Base-by-base conservation (phyloP, 768 basidiomycete genomes). In the Clavaria fumosa region DNA sequence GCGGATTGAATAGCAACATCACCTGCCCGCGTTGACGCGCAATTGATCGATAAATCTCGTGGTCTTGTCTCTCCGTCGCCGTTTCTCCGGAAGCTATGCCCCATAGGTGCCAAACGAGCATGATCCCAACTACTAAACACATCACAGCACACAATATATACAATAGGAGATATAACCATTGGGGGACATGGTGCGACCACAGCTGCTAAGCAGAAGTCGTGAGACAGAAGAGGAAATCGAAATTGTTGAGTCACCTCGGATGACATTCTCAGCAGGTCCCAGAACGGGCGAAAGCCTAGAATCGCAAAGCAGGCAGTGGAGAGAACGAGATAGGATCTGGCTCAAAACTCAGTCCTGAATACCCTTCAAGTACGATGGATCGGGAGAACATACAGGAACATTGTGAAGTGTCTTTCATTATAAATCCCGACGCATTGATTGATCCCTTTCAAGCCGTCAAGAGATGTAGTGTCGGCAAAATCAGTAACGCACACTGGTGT, bases 361-460 rank as follows among this genome's bases (percentile, higher is more conserved):
- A 26, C 11, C 10, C 11, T 31, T 20, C 9, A 17, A 22, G 4
- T 4, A 30, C 6, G 37, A 19, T 32, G 34, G 39, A 35, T n/a
- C 10, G 11, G 34, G 12, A 27, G 23, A 5, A 58, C 78, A 39
- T 44, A 85, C 86, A 97, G 80, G 68, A 97, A 99, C 33, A 97
- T 61, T 26, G 93, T 69, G 49, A 99, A 99, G 58, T 96, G 89
- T 0, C 93, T 76, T 52, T 96, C 91, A 48, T 97, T 99, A 53
- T 93, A 67, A 5, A 97, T 55, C 7, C 93, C 93, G 31, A 99
- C 93, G 52, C 93, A 97, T 71, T 89, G 86, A 55, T 96, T 96
- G 35, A 96, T 75, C 90, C 90, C 86, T 90, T 5, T 21, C 12
- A 23, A 12, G 17, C 6, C n/a, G 32, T 27, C 41, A 42, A 39